Conservation (phyloP, 495 filamentous ascomycete genomes). For the Hamigera avellanea region DNA sequence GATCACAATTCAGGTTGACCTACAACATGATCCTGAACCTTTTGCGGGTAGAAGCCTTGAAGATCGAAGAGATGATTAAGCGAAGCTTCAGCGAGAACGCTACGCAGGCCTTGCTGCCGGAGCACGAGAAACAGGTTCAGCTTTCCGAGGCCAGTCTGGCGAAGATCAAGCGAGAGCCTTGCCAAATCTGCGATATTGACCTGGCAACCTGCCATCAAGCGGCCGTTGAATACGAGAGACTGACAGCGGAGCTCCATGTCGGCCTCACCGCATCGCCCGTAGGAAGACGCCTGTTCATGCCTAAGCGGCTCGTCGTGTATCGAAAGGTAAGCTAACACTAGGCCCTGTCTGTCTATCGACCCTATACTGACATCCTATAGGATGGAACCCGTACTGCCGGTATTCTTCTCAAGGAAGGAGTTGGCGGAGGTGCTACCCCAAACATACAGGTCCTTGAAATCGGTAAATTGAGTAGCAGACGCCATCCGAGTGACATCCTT, state of each 20-base stretch:
- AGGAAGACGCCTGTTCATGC: slow-evolving; percentile 65
- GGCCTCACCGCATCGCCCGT: slow-evolving; percentile 59
- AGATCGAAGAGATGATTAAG: slow-evolving; percentile 99
- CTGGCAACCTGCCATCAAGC: slow-evolving; percentile 69
- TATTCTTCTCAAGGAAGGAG: slow-evolving; percentile 65
- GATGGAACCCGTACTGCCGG: slow-evolving; percentile 62
- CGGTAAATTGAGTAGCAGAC: slow-evolving; percentile 42
- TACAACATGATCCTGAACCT: slow-evolving; percentile 99
- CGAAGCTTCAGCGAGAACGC: slow-evolving; percentile 97
- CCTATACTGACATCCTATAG: background rate
- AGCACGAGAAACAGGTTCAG: slow-evolving; percentile 89
- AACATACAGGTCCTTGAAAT: slow-evolving; percentile 70
- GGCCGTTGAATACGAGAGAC: slow-evolving; percentile 60
- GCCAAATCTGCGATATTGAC: slow-evolving; percentile 69
- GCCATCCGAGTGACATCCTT: slow-evolving; percentile 67
- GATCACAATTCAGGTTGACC: slow-evolving; percentile 91
- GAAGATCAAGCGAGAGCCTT: slow-evolving; percentile 78
- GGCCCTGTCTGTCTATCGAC: background rate
- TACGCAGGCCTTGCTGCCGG: slow-evolving; percentile 88
- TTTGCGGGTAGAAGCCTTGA: slow-evolving; percentile 86
- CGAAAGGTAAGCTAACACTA: slow-evolving; percentile 33
- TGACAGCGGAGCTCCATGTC: slow-evolving; percentile 66
- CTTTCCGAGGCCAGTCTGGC: slow-evolving; percentile 84
- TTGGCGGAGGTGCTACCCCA: slow-evolving; percentile 46
- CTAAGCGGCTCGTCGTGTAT: slow-evolving; percentile 64